Evolutionary conservation across 2,329 filamentous ascomycete species (phyloP).

Genomic region (Echinosphaeria canescens): DNA sequence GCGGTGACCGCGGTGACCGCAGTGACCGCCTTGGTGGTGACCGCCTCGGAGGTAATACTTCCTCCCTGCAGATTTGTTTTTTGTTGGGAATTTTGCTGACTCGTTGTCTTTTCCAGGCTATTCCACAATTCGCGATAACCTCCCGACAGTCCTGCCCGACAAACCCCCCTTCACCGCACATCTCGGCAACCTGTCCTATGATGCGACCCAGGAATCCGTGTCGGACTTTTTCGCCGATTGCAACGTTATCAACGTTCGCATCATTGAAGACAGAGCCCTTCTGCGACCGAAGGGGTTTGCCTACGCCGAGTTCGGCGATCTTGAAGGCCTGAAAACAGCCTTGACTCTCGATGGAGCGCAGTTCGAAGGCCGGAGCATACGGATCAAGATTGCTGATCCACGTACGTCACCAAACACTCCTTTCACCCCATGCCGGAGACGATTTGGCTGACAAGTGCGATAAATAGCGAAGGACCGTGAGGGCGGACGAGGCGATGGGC

Average conservation of each 20-base stretch:
- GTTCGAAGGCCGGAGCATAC: constrained; percentile 76
- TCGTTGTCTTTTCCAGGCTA: constrained; percentile 25
- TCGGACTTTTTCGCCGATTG: constrained; percentile 71
- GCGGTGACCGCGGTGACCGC: constrained; percentile 5
- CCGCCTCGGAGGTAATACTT: too few relatives aligned
- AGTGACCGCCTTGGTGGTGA: too few relatives aligned
- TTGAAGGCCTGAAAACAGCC: constrained; percentile 83
- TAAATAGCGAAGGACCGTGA: constrained; percentile 59
- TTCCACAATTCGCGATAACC: constrained; percentile 42
- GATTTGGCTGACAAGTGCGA: constrained; percentile 13
- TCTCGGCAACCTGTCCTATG: constrained; percentile 90
- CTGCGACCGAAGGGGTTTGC: constrained; percentile 94
- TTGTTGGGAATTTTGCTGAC: constrained; percentile 1
- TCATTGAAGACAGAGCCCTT: constrained; percentile 91
- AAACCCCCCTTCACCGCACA: constrained; percentile 93
- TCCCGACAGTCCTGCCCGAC: constrained; percentile 54
- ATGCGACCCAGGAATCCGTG: constrained; percentile 67
- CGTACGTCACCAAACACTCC: constrained; percentile 42
- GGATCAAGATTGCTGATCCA: constrained; percentile 91
- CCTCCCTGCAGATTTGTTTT: too few relatives aligned
- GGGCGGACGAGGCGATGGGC: constrained; percentile 35
- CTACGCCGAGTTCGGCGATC: constrained; percentile 79
- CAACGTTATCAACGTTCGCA: constrained; percentile 73
- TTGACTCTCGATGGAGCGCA: constrained; percentile 60
- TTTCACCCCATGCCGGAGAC: background rate